A percentile compares a stretch with the other conserved stretches of the same genome.
Evolutionary conservation across 1,284 basidiomycete species (phyloP).

Genomic region (Cutaneotrichosporon cavernicola): DNA sequence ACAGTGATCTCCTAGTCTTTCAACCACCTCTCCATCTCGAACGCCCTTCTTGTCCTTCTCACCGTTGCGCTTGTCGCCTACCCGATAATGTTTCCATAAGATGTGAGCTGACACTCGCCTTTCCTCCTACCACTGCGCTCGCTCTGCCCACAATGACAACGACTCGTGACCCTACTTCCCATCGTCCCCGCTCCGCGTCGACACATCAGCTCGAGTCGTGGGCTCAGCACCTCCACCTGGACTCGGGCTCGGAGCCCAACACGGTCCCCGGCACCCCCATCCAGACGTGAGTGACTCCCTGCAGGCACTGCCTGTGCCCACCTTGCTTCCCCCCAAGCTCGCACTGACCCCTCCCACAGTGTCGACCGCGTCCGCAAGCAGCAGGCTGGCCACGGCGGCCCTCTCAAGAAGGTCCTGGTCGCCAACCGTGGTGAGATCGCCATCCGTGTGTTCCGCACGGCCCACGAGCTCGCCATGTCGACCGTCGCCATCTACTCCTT

Average conservation of each 20-base stretch:
- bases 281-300: conserved; percentile 42
- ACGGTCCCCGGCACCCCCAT: conserved; percentile 27
- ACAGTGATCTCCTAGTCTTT: not conserved
- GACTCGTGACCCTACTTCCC: not conserved
- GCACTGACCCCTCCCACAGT: conserved; percentile 55
- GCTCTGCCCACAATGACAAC: not conserved
- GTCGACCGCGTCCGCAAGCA: conserved; percentile 89
- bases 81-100: not conserved
- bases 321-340: not conserved
- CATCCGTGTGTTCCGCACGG: conserved; percentile 96
- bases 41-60: not conserved
- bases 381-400: conserved; percentile 84
- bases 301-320: not conserved
- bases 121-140: not conserved
- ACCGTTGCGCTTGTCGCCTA: not conserved
- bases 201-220: conserved; percentile 46
- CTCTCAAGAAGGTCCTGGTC: conserved; percentile 88
- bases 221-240: conserved; percentile 43
- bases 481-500: conserved; percentile 98
- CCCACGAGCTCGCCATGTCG: conserved; percentile 98
- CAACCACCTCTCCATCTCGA: not conserved
- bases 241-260: conserved; percentile 38
- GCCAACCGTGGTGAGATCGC: conserved; percentile 99
- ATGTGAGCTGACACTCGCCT: not conserved
- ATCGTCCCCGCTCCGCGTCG: conserved; percentile 12